Percentiles rank a stretch among this genome's conserved stretches.
Evolutionary conservation across 257 asterid species (phyloP).

Genomic region (Capsicum rhomboideum): DNA sequence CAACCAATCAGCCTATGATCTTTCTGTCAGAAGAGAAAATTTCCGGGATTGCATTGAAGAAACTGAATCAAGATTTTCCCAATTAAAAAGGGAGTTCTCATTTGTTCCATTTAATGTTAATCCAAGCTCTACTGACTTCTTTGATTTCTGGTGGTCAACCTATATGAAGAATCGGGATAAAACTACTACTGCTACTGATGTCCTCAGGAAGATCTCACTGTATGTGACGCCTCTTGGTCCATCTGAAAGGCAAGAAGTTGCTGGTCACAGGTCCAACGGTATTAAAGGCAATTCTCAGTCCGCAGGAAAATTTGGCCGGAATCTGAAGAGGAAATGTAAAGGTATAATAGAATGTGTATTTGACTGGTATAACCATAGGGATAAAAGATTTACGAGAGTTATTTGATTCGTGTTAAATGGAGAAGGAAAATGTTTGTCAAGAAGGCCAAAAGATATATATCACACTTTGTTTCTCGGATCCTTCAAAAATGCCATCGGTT

Average conservation of each 20-base stretch:
- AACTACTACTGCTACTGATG: neutral
- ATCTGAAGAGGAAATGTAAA: neutral
- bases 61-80: neutral
- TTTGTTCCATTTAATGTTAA: neutral
- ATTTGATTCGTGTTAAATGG: neutral
- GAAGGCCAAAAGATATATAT: neutral
- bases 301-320: neutral
- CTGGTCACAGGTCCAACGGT: neutral
- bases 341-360: neutral
- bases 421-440: neutral
- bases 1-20: neutral
- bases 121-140: neutral
- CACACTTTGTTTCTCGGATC: neutral
- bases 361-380: neutral
- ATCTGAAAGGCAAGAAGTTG: neutral
- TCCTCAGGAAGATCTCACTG: constrained; percentile 2
- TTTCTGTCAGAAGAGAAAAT: neutral
- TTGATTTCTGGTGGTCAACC: constrained; percentile 10
- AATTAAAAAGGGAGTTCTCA: neutral
- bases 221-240: neutral
- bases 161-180: constrained; percentile 2
- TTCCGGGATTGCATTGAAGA: neutral
- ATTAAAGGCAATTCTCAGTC: neutral
- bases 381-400: neutral
- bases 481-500: neutral